Conservation (phyloP, 305 asterid species). For the Stenogyne calaminthoides region DNA sequence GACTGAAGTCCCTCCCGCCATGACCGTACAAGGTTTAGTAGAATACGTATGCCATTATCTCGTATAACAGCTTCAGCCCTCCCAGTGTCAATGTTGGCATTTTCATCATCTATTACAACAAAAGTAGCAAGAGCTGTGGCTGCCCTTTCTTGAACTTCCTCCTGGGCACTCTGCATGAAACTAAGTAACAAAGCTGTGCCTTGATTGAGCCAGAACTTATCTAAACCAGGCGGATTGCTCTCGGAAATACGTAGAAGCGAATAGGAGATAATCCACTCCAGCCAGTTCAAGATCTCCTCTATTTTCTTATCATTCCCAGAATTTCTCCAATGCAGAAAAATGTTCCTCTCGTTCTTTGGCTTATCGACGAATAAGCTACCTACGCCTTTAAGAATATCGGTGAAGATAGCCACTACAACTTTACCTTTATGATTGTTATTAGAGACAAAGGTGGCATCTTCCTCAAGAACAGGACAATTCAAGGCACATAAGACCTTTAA, state of each 20-base stretch:
- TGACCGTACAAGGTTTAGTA: slow-evolving; percentile 77
- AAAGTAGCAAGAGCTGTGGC: slow-evolving; percentile 90
- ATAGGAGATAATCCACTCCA: slow-evolving; percentile 80
- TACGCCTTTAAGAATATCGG: slow-evolving; percentile 66
- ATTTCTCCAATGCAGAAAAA: slow-evolving; percentile 61
- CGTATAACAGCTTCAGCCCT: slow-evolving; percentile 89
- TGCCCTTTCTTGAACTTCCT: slow-evolving; percentile 96
- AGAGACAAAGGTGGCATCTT: slow-evolving; percentile 57
- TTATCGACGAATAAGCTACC: slow-evolving; percentile 59
- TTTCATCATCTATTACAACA: slow-evolving; percentile 88
- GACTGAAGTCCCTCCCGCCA: slow-evolving; percentile 94
- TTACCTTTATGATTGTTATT: slow-evolving; percentile 66
- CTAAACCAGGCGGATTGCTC: slow-evolving; percentile 78
- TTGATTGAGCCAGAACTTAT: slow-evolving; percentile 85
- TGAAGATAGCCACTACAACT: slow-evolving; percentile 65
- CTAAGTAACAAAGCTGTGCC: slow-evolving; percentile 74
- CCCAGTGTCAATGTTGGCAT: slow-evolving; percentile 71
- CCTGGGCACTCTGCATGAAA: slow-evolving; percentile 77
- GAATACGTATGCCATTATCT: slow-evolving; percentile 74
- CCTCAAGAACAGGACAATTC: slow-evolving; percentile 67
- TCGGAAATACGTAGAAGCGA: slow-evolving; percentile 90
- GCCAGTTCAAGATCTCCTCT: slow-evolving; percentile 74
- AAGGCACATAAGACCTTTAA: slow-evolving; percentile 81
- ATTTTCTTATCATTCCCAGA: slow-evolving; percentile 48
- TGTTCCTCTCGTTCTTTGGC: slow-evolving; percentile 48